Base-by-base conservation (phyloP, 2,329 filamentous ascomycete species). In the Penicillium brevicompactum region DNA sequence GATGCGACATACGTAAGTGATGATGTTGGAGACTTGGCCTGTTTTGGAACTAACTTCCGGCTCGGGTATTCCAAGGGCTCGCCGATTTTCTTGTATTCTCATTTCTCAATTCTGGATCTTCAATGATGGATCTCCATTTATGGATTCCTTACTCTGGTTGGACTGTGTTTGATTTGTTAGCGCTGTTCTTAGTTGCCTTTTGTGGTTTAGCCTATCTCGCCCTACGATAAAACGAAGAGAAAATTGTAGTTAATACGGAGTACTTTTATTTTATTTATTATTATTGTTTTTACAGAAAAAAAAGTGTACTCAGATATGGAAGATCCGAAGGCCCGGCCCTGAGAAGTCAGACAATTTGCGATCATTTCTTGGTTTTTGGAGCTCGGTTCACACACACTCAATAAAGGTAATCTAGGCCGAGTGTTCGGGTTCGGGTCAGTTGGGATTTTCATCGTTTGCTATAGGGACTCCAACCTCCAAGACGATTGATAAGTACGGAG, bases 1-100 rank as follows among this genome's bases (percentile, higher is more conserved):
- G 46, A 13, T 47, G 53, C 47, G 51, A 60, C 61, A 57, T 64
- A 65, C 62, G 63, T 64, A 64, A 66, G 59, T 58, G 61, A 62
- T 65, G 62, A 65, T 66, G 62, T 57, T 60, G 21, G 49, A 43
- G 32, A 51, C 53, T 57, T 55, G 21, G 42, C 62, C 55, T 41
- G 10, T 51, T 59, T 55, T 44, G 58, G 62, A 57, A 58, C 37
- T 55, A 27, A 59, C 46, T 46, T 51, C 62, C 60, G 58, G 47
- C 43, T 56, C 59, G 53, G 60, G 59, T 27, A 43, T 46, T 49
- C 48, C 16, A 51, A 49, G n/a, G 38, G 37, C 37, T 38, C 7
- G 38, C 34, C 3, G 38, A 21, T 41, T 41, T 41, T 21, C 38
- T 41, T 41, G n/a, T 5, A 16, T 37, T 37, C n/a, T 37, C 13